Base-by-base conservation (phyloP, 2,329 filamentous ascomycete genomes). In the Claviceps lovelessii region DNA sequence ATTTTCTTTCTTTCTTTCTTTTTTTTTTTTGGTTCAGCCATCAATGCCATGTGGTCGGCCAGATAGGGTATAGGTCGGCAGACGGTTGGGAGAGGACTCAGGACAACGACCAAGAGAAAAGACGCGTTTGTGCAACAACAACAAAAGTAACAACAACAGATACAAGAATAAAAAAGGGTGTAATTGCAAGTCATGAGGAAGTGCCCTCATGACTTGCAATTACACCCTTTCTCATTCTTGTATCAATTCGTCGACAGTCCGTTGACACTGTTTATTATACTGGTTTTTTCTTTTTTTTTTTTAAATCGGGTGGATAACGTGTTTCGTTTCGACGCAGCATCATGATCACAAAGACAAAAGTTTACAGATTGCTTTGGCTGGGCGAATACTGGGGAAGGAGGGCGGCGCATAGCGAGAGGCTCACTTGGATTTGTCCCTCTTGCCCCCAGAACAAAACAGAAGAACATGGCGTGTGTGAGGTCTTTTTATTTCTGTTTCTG, bases 151-250 rank as follows among this genome's bases (percentile, higher is more conserved):
- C 37, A 67, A 33, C 46, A 19, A 23, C 23, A 23, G 23, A 23
- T 23, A 23, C 23, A 23, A 23, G 23, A 23, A 23, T 23, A 23
- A 23, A 23, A 23, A 23, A 23, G 23, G 23, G 23, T 23, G 23
- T 23, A 23, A 23, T 3, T 23, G 23, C 23, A 23, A 23, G 23
- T 23, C 23, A 23, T 23, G 23, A 3, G 23, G 23, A 53, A 68
- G 68, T 67, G 67, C 59, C 59, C 67, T 64, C 44, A 68, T 67
- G 66, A 68, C 59, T 58, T 35, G 64, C 66, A 69, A 73, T 73
- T 68, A 59, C 59, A 62, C 60, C 62, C 67, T 67, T 68, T 68
- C 68, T 64, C 60, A 65, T 72, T 71, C 68, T 69, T 75, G 72
- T 75, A 74, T 68, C 68, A 71, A 66, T 68, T 68, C 67, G 62